Evolutionary conservation across 2,329 filamentous ascomycete genomes (phyloP).

Genomic region (Trichoderma simmonsii): DNA sequence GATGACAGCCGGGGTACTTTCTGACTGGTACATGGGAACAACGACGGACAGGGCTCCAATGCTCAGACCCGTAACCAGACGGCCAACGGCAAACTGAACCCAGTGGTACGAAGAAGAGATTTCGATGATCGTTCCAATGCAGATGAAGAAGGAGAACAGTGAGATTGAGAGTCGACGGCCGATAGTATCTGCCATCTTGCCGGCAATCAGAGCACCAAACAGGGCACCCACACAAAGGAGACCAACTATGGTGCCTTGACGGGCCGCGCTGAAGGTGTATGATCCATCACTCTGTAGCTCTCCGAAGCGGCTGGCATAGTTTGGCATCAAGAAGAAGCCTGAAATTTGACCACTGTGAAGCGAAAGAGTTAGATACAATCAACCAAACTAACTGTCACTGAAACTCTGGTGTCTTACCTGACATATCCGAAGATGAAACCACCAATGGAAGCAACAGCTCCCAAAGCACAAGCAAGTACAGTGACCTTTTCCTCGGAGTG

Average conservation of each 20-base stretch:
- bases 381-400: background rate
- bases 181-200: conserved; percentile 6
- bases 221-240: conserved; percentile 1
- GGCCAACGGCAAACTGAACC: conserved; percentile 13
- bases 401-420: background rate
- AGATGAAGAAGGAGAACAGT: conserved; percentile 7
- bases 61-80: conserved; percentile 5
- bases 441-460: conserved; percentile 9
- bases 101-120: conserved; percentile 6
- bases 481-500: background rate
- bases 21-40: conserved; percentile 12
- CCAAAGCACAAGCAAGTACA: conserved; percentile 4
- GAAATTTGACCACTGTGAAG: conserved; percentile 12
- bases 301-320: conserved; percentile 13
- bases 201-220: conserved; percentile 2
- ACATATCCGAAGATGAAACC: conserved; percentile 15
- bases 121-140: conserved; percentile 1
- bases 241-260: conserved; percentile 8
- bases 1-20: conserved; percentile 10
- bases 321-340: conserved; percentile 13
- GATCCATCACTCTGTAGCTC: conserved; percentile 11
- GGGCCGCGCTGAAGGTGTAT: conserved; percentile 9
- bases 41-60: conserved; percentile 7
- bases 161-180: conserved; percentile 15
- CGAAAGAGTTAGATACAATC: background rate